A percentile compares a stretch with the other conserved stretches of the same genome.
Evolutionary conservation across 2,329 filamentous ascomycete species (phyloP).

Genomic region (Monilinia laxa): DNA sequence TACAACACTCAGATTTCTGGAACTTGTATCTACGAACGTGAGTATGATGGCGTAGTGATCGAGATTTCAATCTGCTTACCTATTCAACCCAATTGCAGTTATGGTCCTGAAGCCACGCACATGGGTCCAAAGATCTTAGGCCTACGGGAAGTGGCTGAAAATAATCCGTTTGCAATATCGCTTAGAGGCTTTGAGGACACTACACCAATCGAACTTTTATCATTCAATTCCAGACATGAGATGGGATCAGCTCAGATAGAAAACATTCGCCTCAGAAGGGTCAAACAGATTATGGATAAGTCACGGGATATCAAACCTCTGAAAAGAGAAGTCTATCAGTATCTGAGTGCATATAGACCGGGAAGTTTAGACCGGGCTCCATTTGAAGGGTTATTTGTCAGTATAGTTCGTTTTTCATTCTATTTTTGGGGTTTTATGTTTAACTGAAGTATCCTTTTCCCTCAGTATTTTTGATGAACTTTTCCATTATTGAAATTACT

Average conservation of each 20-base stretch:
- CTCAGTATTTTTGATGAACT: too few species aligned
- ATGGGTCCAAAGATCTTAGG: slow-evolving; percentile 8
- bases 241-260: not conserved
- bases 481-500: too few species aligned
- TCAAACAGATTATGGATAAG: not conserved
- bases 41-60: not conserved
- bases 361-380: not conserved
- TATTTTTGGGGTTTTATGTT: not conserved
- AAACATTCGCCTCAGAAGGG: not conserved
- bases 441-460: too few species aligned
- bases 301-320: not conserved
- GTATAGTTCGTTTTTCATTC: not conserved
- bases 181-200: not conserved
- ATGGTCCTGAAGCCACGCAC: not conserved
- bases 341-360: not conserved
- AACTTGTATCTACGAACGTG: not conserved
- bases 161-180: not conserved
- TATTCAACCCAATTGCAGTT: not conserved
- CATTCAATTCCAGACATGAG: not conserved
- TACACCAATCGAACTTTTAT: not conserved
- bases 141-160: not conserved
- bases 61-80: not conserved
- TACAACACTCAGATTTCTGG: slow-evolving; percentile 1
- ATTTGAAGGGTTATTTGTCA: not conserved
- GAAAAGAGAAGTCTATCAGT: too few species aligned